phyloP scores from a whole-genome alignment of 2,329 filamentous ascomycete species.

The Aspergillus tamarii region DNA sequence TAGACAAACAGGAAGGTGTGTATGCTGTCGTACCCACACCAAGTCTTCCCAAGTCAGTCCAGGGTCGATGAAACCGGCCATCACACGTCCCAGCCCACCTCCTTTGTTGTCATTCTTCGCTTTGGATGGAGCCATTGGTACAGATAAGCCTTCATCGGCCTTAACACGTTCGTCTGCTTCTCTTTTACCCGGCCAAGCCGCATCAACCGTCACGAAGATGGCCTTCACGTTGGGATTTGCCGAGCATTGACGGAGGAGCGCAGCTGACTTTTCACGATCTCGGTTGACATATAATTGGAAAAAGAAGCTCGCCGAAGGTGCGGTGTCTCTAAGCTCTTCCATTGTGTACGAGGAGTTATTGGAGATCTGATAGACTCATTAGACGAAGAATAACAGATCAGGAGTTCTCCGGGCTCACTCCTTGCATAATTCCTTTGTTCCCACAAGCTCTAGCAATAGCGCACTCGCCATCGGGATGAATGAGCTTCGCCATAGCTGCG shows the following conservation, averaged over 20 bases:
- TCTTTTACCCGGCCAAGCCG: constrained; percentile 58
- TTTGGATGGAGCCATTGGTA: constrained; percentile 49
- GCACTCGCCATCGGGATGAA: constrained; percentile 67
- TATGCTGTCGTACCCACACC: constrained; percentile 54
- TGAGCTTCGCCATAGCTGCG: constrained; percentile 65
- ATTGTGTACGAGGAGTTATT: constrained; percentile 65
- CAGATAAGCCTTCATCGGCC: constrained; percentile 47
- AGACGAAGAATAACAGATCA: neutral
- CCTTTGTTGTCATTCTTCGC: constrained; percentile 57
- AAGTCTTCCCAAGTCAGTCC: constrained; percentile 58
- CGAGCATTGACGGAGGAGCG: constrained; percentile 48
- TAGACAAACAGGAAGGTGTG: constrained; percentile 56
- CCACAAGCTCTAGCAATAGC: constrained; percentile 59
- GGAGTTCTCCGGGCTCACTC: constrained; percentile 36
- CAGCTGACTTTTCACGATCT: constrained; percentile 53
- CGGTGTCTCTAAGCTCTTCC: constrained; percentile 54
- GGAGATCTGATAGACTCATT: constrained; percentile 49
- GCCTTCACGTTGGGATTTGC: constrained; percentile 47
- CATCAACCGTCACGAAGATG: constrained; percentile 59
- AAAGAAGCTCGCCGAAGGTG: constrained; percentile 50
- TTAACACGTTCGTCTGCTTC: constrained; percentile 61
- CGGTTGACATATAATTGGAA: constrained; percentile 61
- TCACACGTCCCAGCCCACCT: constrained; percentile 56
- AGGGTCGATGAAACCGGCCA: constrained; percentile 57
- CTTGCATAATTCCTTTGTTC: constrained; percentile 59